A percentile compares a stretch with the other conserved stretches of the same genome.
Conservation (phyloP, 768 basidiomycete genomes). For the Filobasidium floriforme region DNA sequence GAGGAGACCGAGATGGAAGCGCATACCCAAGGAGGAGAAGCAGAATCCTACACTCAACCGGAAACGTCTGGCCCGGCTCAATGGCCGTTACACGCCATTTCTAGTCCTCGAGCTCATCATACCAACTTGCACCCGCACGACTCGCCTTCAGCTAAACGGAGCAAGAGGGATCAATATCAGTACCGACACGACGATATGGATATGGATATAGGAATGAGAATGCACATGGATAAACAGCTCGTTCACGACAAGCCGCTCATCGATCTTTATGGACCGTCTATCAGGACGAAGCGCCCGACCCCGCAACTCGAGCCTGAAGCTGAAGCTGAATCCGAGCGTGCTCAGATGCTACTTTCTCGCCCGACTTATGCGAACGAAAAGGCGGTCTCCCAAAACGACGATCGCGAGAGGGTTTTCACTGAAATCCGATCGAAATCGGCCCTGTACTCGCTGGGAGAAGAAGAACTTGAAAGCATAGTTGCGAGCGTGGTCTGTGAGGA, state of each 20-base stretch:
- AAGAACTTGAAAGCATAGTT: not conserved
- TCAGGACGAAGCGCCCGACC: not conserved
- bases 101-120: not conserved
- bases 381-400: not conserved
- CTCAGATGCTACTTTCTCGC: not conserved
- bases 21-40: not conserved
- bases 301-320: not conserved
- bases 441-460: not conserved
- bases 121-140: not conserved
- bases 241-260: not conserved
- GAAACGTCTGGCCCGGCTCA: not conserved
- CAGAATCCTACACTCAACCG: constrained; percentile 5
- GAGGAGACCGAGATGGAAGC: not conserved
- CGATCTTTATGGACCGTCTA: not conserved
- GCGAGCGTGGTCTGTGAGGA: not conserved
- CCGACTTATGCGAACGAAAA: not conserved
- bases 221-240: too few relatives aligned
- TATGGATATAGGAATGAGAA: not conserved
- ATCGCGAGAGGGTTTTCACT: not conserved
- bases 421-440: not conserved
- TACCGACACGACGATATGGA: not conserved
- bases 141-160: not conserved
- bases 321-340: not conserved
- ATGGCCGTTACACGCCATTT: not conserved
- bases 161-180: not conserved